Percentiles rank a stretch among this genome's conserved stretches.
phyloP scores from a whole-genome alignment of 2,329 filamentous ascomycete genomes.

The Venturia pyrina region DNA sequence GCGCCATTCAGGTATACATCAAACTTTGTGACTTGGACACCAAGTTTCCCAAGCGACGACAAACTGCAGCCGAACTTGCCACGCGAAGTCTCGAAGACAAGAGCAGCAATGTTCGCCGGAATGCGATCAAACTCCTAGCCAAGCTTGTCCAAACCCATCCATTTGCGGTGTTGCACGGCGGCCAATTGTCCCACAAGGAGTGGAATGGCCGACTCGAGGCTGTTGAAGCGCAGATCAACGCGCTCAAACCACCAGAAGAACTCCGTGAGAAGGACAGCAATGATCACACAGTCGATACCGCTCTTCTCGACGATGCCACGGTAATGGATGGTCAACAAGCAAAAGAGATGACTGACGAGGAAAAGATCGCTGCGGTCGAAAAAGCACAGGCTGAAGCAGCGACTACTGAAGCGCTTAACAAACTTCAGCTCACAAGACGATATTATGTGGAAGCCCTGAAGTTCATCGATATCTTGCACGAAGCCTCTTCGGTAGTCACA shows the following conservation, averaged over 20 bases:
- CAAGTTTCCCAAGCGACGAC: constrained; percentile 87
- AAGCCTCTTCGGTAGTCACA: constrained; percentile 68
- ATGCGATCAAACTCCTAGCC: constrained; percentile 85
- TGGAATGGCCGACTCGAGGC: constrained; percentile 76
- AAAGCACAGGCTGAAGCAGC: constrained; percentile 81
- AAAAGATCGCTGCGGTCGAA: constrained; percentile 60
- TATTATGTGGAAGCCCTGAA: constrained; percentile 90
- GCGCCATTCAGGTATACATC: constrained; percentile 86
- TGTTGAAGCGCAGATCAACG: constrained; percentile 72
- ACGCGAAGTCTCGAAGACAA: constrained; percentile 89
- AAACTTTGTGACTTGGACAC: constrained; percentile 90
- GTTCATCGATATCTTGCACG: constrained; percentile 86
- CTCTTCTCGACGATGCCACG: constrained; percentile 79
- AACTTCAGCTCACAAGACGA: constrained; percentile 75
- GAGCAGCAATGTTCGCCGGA: constrained; percentile 91
- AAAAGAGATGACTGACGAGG: constrained; percentile 70
- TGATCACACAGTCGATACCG: constrained; percentile 61
- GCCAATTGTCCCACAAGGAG: constrained; percentile 71
- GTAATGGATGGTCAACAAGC: constrained; percentile 53
- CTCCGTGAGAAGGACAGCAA: constrained; percentile 54
- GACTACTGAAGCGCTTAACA: constrained; percentile 78
- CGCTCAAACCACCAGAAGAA: constrained; percentile 69
- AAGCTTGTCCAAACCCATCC: constrained; percentile 89
- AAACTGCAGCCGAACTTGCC: constrained; percentile 78
- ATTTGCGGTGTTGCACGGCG: constrained; percentile 84